phyloP scores from a whole-genome alignment of 305 asterid species.

The Stenogyne calaminthoides region DNA sequence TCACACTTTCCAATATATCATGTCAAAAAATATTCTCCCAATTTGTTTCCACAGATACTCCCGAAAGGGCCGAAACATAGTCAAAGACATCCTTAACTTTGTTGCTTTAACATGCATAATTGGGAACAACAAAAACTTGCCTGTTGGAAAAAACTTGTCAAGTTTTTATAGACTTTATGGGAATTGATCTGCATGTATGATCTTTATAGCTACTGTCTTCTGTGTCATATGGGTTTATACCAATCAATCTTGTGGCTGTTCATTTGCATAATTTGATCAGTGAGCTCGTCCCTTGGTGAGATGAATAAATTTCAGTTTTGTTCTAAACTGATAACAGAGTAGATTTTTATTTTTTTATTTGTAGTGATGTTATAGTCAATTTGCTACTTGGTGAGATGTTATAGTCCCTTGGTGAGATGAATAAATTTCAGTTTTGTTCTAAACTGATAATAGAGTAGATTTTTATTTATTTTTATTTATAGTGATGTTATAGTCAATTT shows the following conservation, averaged over 20 bases:
- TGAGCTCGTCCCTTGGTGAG: neutral
- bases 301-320: neutral
- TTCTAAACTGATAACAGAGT: neutral
- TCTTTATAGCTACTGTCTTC: neutral
- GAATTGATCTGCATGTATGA: neutral
- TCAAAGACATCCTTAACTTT: neutral
- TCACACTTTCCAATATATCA: neutral
- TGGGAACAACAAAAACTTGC: neutral
- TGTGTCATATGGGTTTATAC: neutral
- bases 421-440: neutral
- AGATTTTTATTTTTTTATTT: neutral
- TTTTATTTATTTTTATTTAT: neutral
- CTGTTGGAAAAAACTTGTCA: neutral
- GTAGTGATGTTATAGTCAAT: neutral
- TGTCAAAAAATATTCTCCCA: neutral
- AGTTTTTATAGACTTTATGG: neutral
- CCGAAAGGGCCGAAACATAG: neutral
- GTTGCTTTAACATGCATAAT: neutral
- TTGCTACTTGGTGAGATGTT: neutral
- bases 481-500: neutral
- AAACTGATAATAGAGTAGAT: neutral
- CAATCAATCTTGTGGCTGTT: neutral
- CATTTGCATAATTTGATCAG: neutral
- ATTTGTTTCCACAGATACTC: neutral
- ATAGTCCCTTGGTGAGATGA: neutral